Evolutionary conservation across 2,329 filamentous ascomycete genomes (phyloP).

Genomic region (Aspergillus versicolor): DNA sequence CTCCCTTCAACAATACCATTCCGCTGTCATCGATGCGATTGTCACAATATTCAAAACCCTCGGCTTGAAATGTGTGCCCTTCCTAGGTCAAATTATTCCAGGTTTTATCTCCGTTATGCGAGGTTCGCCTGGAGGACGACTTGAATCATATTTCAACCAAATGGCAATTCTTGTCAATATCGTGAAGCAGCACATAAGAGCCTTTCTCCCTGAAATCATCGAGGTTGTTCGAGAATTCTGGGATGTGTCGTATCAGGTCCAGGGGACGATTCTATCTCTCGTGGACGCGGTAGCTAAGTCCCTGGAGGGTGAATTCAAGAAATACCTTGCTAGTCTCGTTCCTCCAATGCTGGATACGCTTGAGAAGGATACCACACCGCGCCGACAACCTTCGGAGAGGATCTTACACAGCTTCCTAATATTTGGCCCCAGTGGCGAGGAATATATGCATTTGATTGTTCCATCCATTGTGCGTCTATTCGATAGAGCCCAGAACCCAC

Average conservation of each 20-base stretch:
- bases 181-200: constrained; percentile 92
- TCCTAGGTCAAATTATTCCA: constrained; percentile 89
- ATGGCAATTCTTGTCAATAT: constrained; percentile 90
- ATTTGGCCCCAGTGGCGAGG: constrained; percentile 91
- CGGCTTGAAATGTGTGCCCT: constrained; percentile 92
- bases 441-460: constrained; percentile 99
- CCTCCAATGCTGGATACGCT: constrained; percentile 93
- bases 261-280: constrained; percentile 86
- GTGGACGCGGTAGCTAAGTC: constrained; percentile 93
- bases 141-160: constrained; percentile 98
- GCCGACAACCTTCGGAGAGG: constrained; percentile 79
- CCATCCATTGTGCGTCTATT: constrained; percentile 93
- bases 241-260: constrained; percentile 75
- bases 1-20: constrained; percentile 87
- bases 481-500: constrained; percentile 79
- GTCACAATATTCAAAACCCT: constrained; percentile 99
- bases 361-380: constrained; percentile 75
- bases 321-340: constrained; percentile 83
- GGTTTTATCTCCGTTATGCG: constrained; percentile 89
- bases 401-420: constrained; percentile 94
- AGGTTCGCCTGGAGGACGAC: constrained; percentile 70
- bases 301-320: constrained; percentile 95
- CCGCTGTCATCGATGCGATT: constrained; percentile 91
- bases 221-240: constrained; percentile 87
- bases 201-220: constrained; percentile 83